Evolutionary conservation across 1,284 basidiomycete species (phyloP).

Genomic region (Cryptococcus neoformans): DNA sequence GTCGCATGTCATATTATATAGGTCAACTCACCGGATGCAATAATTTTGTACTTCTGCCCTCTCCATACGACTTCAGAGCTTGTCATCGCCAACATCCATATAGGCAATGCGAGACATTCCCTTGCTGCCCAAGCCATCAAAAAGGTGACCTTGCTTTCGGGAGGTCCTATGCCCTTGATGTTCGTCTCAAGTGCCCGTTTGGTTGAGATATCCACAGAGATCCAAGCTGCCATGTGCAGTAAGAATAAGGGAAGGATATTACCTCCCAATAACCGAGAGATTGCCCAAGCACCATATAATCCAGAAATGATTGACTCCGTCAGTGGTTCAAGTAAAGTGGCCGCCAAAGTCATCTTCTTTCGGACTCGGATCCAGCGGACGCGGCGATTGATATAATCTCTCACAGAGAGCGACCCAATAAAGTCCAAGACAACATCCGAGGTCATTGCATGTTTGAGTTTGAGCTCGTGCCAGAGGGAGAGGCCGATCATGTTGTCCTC

Average conservation of each 20-base stretch:
- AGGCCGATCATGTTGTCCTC: constrained; percentile 95
- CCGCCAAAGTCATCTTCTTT: constrained; percentile 81
- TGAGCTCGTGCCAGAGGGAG: constrained; percentile 86
- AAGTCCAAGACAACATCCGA: constrained; percentile 83
- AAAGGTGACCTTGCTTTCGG: constrained; percentile 56
- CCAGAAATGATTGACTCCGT: constrained; percentile 78
- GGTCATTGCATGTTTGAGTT: constrained; percentile 77
- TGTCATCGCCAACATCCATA: constrained; percentile 74
- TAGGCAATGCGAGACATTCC: constrained; percentile 76
- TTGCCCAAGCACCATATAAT: constrained; percentile 59
- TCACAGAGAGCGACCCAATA: constrained; percentile 78
- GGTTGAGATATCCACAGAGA: constrained; percentile 46
- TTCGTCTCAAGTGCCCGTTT: constrained; percentile 50
- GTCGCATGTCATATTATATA: not conserved
- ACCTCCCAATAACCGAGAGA: constrained; percentile 58
- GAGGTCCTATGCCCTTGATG: constrained; percentile 66
- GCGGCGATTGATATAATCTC: constrained; percentile 77
- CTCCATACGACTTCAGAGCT: constrained; percentile 82
- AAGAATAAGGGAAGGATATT: constrained; percentile 63
- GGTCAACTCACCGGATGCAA: constrained; percentile 34
- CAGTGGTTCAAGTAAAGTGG: constrained; percentile 82
- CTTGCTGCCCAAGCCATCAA: constrained; percentile 70
- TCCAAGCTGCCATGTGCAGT: constrained; percentile 66
- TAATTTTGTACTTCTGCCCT: constrained; percentile 53
- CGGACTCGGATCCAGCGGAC: constrained; percentile 93